Conservation (phyloP, 306 rosid species). For the Vigna hirtella region DNA sequence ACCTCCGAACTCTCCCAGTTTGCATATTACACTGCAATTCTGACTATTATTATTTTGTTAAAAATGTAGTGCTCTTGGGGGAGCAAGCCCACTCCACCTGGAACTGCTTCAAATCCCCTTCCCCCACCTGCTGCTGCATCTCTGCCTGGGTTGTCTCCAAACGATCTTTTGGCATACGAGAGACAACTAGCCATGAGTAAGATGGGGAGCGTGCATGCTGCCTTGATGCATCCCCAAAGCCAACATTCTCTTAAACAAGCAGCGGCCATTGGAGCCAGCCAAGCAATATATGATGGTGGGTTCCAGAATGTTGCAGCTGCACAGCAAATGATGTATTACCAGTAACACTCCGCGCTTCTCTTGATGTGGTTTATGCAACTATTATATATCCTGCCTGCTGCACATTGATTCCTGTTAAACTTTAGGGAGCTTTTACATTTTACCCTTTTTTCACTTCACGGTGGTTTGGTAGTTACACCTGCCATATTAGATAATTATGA, state of each 20-base stretch:
- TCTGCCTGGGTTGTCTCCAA: conserved; percentile 74
- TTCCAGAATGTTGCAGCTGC: conserved; percentile 93
- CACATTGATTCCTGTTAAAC: conserved; percentile 56
- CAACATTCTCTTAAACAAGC: conserved; percentile 90
- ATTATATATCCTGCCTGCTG: conserved; percentile 40
- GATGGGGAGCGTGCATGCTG: conserved; percentile 87
- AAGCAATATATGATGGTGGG: conserved; percentile 95
- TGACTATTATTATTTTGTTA: conserved; percentile 3
- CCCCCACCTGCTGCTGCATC: conserved; percentile 87
- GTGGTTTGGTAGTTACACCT: conserved; percentile 48
- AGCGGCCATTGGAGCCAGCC: conserved; percentile 90
- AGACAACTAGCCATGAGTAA: conserved; percentile 93
- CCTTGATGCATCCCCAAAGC: conserved; percentile 87
- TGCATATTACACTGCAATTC: background rate
- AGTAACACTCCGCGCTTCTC: conserved; percentile 53
- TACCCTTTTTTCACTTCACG: conserved; percentile 1
- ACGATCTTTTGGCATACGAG: conserved; percentile 75
- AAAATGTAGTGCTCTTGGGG: conserved; percentile 92
- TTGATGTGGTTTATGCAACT: conserved; percentile 43
- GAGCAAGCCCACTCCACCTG: conserved; percentile 97
- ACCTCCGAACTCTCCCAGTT: background rate
- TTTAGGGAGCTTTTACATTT: conserved; percentile 46
- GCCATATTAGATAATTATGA: conserved; percentile 43
- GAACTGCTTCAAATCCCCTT: conserved; percentile 92
- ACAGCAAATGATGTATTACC: conserved; percentile 98